Evolutionary conservation across 371 early-diverging fungal species (phyloP), one percentile per base, ranked within the genome.

Genomic region (Mucor saturninus): DNA sequence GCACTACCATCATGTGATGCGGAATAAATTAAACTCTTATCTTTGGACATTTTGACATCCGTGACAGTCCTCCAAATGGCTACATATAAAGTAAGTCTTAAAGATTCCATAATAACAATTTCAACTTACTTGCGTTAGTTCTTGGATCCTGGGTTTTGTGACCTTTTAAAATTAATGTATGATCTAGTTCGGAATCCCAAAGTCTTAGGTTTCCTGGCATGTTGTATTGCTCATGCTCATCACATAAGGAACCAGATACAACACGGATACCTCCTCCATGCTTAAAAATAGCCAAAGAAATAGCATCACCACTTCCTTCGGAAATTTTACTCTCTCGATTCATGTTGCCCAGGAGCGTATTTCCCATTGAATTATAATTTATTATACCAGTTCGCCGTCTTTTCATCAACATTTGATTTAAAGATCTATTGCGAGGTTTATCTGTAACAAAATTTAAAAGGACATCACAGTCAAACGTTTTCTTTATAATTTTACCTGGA

Each of bases 241-340:
- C 75, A 59, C 80, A 80, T 1, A 72, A 53, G 9, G 72, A 73
- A 2, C 75, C 77, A 2, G 62, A 65, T 9, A 69, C 68, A 4
- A 80, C 54, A 5, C 48, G 30, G 13, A 69, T 15, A 49, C 55
- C 67, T 58, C 29, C 50, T 11, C 37, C 10, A 5, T 48, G 58
- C 26, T 59, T 48, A 11, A 70, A 68, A 9, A 68, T 56, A 14
- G 70, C 64, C 11, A 79, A 50, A 28, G 74, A 43, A 30, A 79
- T 59, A 7, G 69, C 68, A 60, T 80, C 80, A 0, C 77, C 80
- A 57, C 80, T 80, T 10, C 80, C 80, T 13, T 63, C 75, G n/a
- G 58, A 56, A 52, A 80, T 71, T 0, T 53, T 59, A 29, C 38
- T 26, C 43, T 72, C 66, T 9, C 50, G 49, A 4, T 46, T 48